These are phyloP conservation scores for Umbelopsis ramanniana DNA, from an alignment of 192 early-diverging fungal genomes.

Conservation along the genomic window DNA sequence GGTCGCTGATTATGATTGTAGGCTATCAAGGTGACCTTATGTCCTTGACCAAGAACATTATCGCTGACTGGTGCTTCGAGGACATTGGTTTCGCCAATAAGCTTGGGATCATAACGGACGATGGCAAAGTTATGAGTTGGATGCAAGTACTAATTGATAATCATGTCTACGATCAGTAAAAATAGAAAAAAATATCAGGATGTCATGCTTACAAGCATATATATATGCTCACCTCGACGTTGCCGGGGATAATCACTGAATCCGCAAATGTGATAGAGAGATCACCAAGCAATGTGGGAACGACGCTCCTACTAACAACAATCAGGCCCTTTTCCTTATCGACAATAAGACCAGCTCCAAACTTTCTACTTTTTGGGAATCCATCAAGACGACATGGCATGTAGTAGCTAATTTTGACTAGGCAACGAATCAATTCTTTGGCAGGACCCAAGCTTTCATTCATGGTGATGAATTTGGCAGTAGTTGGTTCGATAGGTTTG, in stretches of 20 bases:
- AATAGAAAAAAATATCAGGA: neutral
- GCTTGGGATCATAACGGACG: constrained; percentile 79
- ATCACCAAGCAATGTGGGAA: constrained; percentile 79
- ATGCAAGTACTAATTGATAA: constrained; percentile 63
- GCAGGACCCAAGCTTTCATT: constrained; percentile 68
- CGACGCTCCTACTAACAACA: constrained; percentile 77
- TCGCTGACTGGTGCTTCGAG: constrained; percentile 61
- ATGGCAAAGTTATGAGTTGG: constrained; percentile 92
- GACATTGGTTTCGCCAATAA: constrained; percentile 77
- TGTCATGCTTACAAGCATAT: too few relatives aligned
- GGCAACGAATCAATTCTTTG: constrained; percentile 64
- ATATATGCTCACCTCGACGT: constrained; percentile 45
- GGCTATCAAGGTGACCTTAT: constrained; percentile 61
- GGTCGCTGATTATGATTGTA: constrained; percentile 60
- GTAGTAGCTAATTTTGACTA: constrained; percentile 74
- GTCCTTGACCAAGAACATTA: constrained; percentile 65
- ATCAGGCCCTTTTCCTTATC: constrained; percentile 82
- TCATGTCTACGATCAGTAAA: neutral
- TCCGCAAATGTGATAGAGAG: constrained; percentile 83
- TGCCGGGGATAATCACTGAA: constrained; percentile 82
- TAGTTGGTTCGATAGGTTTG: constrained; percentile 57
- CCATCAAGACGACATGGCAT: constrained; percentile 79
- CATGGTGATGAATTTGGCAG: constrained; percentile 67
- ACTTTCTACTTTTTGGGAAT: constrained; percentile 67
- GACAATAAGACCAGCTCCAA: constrained; percentile 79